A percentile compares a stretch with the other conserved stretches of the same genome.
These are phyloP conservation scores for Fusarium sp. DNA, from an alignment of 2,329 filamentous ascomycete genomes.

Conservation along the genomic window DNA sequence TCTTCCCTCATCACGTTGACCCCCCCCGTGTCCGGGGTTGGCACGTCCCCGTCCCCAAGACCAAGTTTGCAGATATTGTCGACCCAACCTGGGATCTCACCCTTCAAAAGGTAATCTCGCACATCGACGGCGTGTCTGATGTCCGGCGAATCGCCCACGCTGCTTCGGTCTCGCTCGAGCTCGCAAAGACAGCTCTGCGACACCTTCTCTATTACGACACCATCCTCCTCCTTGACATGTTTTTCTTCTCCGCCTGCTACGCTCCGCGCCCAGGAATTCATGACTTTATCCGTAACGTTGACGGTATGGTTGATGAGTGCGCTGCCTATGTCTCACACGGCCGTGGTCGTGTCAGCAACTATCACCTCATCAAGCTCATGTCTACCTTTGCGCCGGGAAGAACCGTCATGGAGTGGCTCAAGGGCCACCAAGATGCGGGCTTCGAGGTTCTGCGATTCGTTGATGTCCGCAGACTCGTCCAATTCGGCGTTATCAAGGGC, in stretches of 20 bases:
- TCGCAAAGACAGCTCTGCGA: slow-evolving; percentile 86
- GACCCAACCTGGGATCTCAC: slow-evolving; percentile 80
- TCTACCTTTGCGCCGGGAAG: slow-evolving; percentile 84
- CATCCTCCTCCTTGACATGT: slow-evolving; percentile 90
- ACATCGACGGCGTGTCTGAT: slow-evolving; percentile 92
- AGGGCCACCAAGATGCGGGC: slow-evolving; percentile 74
- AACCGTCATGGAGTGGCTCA: slow-evolving; percentile 88
- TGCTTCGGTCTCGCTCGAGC: slow-evolving; percentile 86
- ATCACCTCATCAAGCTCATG: slow-evolving; percentile 84
- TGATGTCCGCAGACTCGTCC: slow-evolving; percentile 90
- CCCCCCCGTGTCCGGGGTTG: slow-evolving; percentile 84
- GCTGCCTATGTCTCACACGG: slow-evolving; percentile 78
- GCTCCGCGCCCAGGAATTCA: slow-evolving; percentile 81
- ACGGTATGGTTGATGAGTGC: slow-evolving; percentile 86
- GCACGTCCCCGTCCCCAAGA: slow-evolving; percentile 87
- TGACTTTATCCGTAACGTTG: slow-evolving; percentile 79
- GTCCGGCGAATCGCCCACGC: slow-evolving; percentile 86
- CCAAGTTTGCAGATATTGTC: slow-evolving; percentile 72
- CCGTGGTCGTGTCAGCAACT: slow-evolving; percentile 62
- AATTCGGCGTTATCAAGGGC: slow-evolving; percentile 96
- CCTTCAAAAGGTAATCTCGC: slow-evolving; percentile 80
- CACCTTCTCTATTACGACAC: slow-evolving; percentile 95
- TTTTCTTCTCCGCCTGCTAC: slow-evolving; percentile 93
- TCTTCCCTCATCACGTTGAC: slow-evolving; percentile 84
- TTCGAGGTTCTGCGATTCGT: slow-evolving; percentile 77